These are phyloP conservation scores for Boletellus sp. DNA, from an alignment of 768 basidiomycete genomes.

Conservation along the genomic window DNA sequence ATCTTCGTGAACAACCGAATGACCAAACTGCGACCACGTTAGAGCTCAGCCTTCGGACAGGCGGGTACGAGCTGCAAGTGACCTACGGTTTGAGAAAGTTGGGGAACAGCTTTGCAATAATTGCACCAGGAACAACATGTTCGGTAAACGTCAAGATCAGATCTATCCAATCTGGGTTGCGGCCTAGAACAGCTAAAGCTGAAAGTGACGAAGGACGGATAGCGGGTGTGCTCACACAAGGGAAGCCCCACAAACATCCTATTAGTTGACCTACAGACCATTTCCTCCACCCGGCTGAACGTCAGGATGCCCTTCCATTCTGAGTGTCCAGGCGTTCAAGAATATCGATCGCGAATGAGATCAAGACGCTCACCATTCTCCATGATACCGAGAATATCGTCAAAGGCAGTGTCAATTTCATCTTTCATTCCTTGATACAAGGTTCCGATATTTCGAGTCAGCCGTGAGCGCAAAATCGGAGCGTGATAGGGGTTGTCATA, in stretches of 20 bases:
- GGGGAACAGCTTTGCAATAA: constrained; percentile 25
- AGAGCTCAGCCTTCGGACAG: too few relatives aligned
- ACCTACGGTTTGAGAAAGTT: too few relatives aligned
- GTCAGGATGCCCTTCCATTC: too few relatives aligned
- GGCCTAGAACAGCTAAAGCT: background rate
- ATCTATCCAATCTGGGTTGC: constrained; percentile 4
- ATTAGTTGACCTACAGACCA: constrained; percentile 42
- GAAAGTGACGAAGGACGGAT: background rate
- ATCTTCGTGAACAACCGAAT: constrained; percentile 11
- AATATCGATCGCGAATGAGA: too few relatives aligned
- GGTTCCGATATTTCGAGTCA: constrained; percentile 37
- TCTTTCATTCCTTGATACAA: constrained; percentile 41
- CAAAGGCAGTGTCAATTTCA: constrained; percentile 43
- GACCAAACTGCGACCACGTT: constrained; percentile 10
- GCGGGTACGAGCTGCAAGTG: background rate
- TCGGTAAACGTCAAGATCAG: constrained; percentile 28
- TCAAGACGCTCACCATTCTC: constrained; percentile 7
- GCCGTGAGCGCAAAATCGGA: constrained; percentile 22
- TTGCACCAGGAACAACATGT: constrained; percentile 18
- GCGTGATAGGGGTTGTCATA: constrained; percentile 27
- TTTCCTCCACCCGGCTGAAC: constrained; percentile 27
- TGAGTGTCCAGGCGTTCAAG: constrained; percentile 12
- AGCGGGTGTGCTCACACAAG: constrained; percentile 33
- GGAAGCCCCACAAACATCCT: constrained; percentile 49
- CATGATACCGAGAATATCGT: constrained; percentile 29